A percentile compares a stretch with the other conserved stretches of the same genome.
phyloP scores from a whole-genome alignment of 345 rosid species.

The Erysimum cheiranthoides region DNA sequence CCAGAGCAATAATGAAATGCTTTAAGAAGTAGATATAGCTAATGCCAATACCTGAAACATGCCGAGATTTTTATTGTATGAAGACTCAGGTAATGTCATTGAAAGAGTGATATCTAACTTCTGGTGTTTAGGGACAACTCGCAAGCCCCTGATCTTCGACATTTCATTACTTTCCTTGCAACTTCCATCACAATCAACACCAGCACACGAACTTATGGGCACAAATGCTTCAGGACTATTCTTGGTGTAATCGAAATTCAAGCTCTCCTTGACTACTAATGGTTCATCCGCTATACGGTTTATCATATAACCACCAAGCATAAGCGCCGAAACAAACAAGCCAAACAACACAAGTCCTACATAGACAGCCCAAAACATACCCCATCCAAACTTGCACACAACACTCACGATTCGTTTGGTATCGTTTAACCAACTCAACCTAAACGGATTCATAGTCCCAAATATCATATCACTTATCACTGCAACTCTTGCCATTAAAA shows the following conservation, averaged over 20 bases:
- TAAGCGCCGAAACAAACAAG: constrained; percentile 56
- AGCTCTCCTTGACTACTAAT: constrained; percentile 52
- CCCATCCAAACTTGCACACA: constrained; percentile 62
- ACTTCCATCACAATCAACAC: constrained; percentile 52
- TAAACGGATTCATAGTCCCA: constrained; percentile 44
- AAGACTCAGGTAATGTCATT: constrained; percentile 75
- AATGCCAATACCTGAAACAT: constrained; percentile 71
- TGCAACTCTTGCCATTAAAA: constrained; percentile 38
- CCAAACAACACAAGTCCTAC: constrained; percentile 66
- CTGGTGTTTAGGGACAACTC: constrained; percentile 41
- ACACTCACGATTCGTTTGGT: constrained; percentile 51
- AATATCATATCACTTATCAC: constrained; percentile 41
- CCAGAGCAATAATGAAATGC: constrained; percentile 5
- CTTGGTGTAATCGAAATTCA: constrained; percentile 64
- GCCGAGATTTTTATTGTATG: constrained; percentile 81
- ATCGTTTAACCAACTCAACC: constrained; percentile 56
- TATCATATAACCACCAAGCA: constrained; percentile 62
- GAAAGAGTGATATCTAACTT: constrained; percentile 38
- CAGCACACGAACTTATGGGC: constrained; percentile 61
- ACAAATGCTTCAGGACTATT: constrained; percentile 69
- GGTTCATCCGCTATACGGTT: constrained; percentile 71
- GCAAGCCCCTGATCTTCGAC: constrained; percentile 31
- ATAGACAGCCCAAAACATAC: constrained; percentile 69
- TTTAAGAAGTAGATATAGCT: neutral
- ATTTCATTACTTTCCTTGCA: constrained; percentile 54